Evolutionary conservation across 2,329 filamentous ascomycete genomes (phyloP), one percentile per base, ranked within the genome.

Genomic region (Leptographium procerum): DNA sequence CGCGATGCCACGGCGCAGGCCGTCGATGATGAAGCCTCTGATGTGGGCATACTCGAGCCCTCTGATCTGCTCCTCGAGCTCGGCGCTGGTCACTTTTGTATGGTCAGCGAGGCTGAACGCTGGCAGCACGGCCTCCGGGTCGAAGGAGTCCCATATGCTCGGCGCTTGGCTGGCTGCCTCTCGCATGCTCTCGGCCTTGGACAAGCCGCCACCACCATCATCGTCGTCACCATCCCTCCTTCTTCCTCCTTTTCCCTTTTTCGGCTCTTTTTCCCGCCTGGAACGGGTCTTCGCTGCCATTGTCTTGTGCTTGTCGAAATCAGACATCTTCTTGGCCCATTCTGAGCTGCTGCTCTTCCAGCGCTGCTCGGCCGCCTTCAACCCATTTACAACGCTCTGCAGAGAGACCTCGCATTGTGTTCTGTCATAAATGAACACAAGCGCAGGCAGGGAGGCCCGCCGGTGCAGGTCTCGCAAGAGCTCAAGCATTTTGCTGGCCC

Each of bases 341-440:
- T 75, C 73, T 0, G 77, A 68, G 58, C 78, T 81, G 1, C 73
- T 73, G 54, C 79, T 71, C 64, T 85, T 84, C 74, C 80, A 87
- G 9, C 67, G 64, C 0, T 71, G 62, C 64, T 89, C 86, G 0
- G 80, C 77, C 1, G 73, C 65, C 55, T 77, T 66, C 0, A 91
- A 71, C 59, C 82, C 74, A 0, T 69, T 64, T 1, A 85, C 67
- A 0, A 91, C 64, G 0, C 70, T 65, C 28, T 68, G 64, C 29
- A 81, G 78, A 31, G 87, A 79, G 11, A 69, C 68, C 68, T 90
- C 87, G 64, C 88, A 91, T 33, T 73, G 69, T 1, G 69, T 69
- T 53, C 87, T 82, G 62, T 91, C 85, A 64, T 88, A 92, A 66
- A 89, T 88, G 74, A 92, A 92, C 1, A 91, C 69, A 14, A 92